These are phyloP conservation scores for Pseudogymnoascus sp. DNA, from an alignment of 2,329 filamentous ascomycete species.

Conservation along the genomic window DNA sequence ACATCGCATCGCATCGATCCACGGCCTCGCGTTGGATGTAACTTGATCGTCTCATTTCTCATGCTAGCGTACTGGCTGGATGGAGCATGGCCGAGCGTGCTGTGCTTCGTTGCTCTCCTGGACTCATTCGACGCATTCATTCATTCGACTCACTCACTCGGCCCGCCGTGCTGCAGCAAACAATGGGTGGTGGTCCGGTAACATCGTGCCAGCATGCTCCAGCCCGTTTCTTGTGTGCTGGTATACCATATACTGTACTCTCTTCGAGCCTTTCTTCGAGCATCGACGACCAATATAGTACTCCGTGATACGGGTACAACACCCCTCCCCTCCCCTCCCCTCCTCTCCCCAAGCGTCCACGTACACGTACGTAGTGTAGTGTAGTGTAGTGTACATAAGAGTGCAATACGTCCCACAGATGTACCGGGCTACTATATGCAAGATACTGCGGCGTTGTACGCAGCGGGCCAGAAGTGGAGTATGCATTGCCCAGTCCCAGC, in stretches of 20 bases:
- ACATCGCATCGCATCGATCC: background rate
- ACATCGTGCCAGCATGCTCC: background rate
- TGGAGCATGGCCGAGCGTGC: background rate
- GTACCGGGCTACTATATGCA: background rate
- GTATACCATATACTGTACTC: background rate
- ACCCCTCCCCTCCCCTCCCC: background rate
- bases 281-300: background rate
- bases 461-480: background rate
- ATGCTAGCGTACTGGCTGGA: background rate
- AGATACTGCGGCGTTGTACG: background rate
- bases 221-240: background rate
- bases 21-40: constrained; percentile 3
- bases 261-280: background rate
- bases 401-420: background rate
- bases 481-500: background rate
- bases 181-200: background rate
- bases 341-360: background rate
- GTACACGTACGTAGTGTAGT: background rate
- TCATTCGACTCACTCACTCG: background rate
- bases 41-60: constrained; percentile 3
- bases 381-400: background rate
- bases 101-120: background rate
- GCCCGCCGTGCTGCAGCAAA: background rate
- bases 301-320: background rate
- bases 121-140: background rate